Evolutionary conservation across 2,329 filamentous ascomycete species (phyloP), one percentile per base, ranked within the genome.

Genomic region (Biscogniauxia sp.): DNA sequence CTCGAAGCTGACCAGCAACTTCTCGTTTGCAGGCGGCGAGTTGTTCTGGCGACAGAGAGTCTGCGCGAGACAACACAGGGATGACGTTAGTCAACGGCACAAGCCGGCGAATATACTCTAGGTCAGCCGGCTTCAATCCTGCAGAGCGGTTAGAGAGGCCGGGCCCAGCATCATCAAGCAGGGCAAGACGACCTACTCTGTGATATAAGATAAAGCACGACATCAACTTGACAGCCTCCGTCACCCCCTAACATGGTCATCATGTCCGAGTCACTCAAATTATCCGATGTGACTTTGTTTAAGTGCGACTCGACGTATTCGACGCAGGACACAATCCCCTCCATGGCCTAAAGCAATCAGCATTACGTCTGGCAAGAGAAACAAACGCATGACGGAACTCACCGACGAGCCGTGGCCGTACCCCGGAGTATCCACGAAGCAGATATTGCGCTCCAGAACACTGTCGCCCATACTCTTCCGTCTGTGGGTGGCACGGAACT

Each of bases 371-470:
- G 50, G 26, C 19, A 56, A 23, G 49, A 25, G 50, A 20, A 19
- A 59, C 9, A 58, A 23, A 11, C 51, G 25, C 54, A n/a, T 15
- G 19, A 49, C 51, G 19, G 11, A 45, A 74, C 83, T 62, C 75
- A 87, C 82, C 45, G 82, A 84, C 53, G 78, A 80, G 53, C 80
- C 81, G 65, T 73, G 77, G 50, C 80, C 78, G 73, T 85, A 87
- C 13, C 88, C 88, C 11, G 89, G 86, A 1, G 91, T 94, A 76
- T 98, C 94, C 60, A 97, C 88, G 72, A 99, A 97, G 74, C 92
- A 97, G 5, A 99, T 77, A 71, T 99, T 99, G 28, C 94, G 86
- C 72, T 98, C 94, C 53, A 98, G 79, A 49, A 97, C 84, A 20
- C 87, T 84, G 64, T 95, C 93, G 7, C 88, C 87, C 56, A 86